These are phyloP conservation scores for Pleurotus ostreatus DNA, from an alignment of 768 basidiomycete genomes.

Conservation along the genomic window DNA sequence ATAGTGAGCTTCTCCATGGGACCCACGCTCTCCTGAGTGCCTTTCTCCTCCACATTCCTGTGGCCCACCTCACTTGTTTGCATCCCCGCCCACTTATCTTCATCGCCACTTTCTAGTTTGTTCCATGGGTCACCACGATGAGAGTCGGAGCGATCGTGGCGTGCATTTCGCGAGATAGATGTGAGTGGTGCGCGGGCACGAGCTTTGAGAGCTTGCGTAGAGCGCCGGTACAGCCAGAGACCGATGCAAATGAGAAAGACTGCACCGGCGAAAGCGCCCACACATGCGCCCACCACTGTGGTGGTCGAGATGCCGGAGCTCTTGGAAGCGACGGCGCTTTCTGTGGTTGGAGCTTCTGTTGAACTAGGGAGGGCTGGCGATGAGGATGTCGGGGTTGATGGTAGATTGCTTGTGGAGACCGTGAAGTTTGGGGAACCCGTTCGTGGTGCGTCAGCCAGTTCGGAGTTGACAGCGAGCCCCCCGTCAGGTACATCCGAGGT, in stretches of 20 bases:
- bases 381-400: background rate
- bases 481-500: background rate
- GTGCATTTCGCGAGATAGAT: conserved; percentile 30
- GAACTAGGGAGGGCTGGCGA: background rate
- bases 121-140: conserved; percentile 49
- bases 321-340: background rate
- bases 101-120: conserved; percentile 46
- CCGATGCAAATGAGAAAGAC: conserved; percentile 46
- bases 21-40: conserved; percentile 34
- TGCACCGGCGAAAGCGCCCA: conserved; percentile 57
- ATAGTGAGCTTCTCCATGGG: conserved; percentile 62
- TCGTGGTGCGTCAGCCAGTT: background rate
- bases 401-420: background rate
- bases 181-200: conserved; percentile 19
- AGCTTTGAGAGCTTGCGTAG: conserved; percentile 35
- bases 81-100: conserved; percentile 43
- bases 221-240: conserved; percentile 52
- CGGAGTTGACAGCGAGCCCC: background rate
- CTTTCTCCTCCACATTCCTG: conserved; percentile 29
- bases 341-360: background rate
- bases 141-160: conserved; percentile 40
- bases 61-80: conserved; percentile 12
- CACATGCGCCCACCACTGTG: conserved; percentile 60
- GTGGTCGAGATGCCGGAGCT: conserved; percentile 33
- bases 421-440: background rate